These are phyloP conservation scores for Schizosaccharomyces japonicus DNA, from an alignment of 805 yeast species.

Conservation along the genomic window DNA sequence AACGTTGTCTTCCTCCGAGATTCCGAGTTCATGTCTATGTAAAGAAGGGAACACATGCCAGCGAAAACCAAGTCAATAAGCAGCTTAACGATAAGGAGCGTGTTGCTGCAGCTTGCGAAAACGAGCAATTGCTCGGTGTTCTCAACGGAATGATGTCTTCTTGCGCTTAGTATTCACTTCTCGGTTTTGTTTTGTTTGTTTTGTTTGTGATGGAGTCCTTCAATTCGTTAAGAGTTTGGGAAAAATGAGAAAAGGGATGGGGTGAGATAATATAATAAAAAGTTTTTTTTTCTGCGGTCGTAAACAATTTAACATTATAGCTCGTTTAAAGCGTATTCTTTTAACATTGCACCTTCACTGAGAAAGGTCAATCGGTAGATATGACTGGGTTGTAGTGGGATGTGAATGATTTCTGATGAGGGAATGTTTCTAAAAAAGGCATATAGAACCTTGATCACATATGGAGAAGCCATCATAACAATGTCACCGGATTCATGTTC, in stretches of 20 bases:
- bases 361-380: too few relatives aligned
- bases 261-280: not conserved
- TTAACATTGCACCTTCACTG: too few relatives aligned
- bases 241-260: not conserved
- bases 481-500: constrained; percentile 68
- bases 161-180: constrained; percentile 20
- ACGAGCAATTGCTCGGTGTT: constrained; percentile 73
- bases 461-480: constrained; percentile 77
- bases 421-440: constrained; percentile 89
- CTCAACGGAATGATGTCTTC: constrained; percentile 77
- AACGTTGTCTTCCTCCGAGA: constrained; percentile 65
- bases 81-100: constrained; percentile 93
- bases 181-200: not conserved
- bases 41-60: constrained; percentile 84
- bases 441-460: constrained; percentile 66
- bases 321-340: too few relatives aligned
- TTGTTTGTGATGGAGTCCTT: not conserved
- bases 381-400: too few relatives aligned
- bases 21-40: constrained; percentile 57
- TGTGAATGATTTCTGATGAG: constrained; percentile 67
- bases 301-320: not conserved
- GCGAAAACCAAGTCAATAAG: constrained; percentile 85
- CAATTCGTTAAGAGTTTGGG: not conserved
- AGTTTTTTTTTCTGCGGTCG: not conserved
- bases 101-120: constrained; percentile 96